phyloP scores from a whole-genome alignment of 176 grass and related monocot genomes.

The Themeda triandra region DNA sequence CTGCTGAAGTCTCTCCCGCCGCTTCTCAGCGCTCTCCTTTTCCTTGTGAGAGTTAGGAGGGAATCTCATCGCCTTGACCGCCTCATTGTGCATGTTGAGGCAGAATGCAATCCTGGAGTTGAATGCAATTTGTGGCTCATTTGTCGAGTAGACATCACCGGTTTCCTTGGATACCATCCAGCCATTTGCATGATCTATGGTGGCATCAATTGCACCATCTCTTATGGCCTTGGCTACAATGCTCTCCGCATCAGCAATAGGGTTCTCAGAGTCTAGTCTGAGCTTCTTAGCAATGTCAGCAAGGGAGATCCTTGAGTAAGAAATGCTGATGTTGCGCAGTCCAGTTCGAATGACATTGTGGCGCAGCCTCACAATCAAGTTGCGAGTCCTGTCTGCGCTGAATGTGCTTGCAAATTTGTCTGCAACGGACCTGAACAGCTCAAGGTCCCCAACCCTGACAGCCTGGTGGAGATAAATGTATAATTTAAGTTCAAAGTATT shows the following conservation, averaged over 20 bases:
- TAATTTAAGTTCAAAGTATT: background rate
- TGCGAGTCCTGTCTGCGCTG: constrained; percentile 67
- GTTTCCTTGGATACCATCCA: constrained; percentile 93
- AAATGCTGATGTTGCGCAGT: constrained; percentile 84
- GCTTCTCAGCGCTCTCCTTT: constrained; percentile 90
- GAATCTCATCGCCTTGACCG: constrained; percentile 73
- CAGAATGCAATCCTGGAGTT: constrained; percentile 87
- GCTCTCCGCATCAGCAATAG: constrained; percentile 79
- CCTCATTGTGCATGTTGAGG: constrained; percentile 96
- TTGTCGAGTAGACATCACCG: constrained; percentile 86
- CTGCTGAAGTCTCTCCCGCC: constrained; percentile 77
- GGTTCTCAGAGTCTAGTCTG: constrained; percentile 60
- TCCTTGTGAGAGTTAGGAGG: constrained; percentile 82
- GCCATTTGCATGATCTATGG: constrained; percentile 67
- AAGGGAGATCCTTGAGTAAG: constrained; percentile 78
- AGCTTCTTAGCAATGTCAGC: constrained; percentile 73
- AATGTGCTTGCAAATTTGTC: constrained; percentile 79
- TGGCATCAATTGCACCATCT: constrained; percentile 85
- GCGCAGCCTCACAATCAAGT: constrained; percentile 84
- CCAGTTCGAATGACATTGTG: constrained; percentile 91
- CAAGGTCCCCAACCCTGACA: constrained; percentile 77
- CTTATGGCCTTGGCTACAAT: constrained; percentile 90
- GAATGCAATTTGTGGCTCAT: constrained; percentile 81
- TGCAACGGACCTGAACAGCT: constrained; percentile 68
- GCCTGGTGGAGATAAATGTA: constrained; percentile 42